Evolutionary conservation across 192 early-diverging fungal species (phyloP).

Genomic region (Coemansia sp.): DNA sequence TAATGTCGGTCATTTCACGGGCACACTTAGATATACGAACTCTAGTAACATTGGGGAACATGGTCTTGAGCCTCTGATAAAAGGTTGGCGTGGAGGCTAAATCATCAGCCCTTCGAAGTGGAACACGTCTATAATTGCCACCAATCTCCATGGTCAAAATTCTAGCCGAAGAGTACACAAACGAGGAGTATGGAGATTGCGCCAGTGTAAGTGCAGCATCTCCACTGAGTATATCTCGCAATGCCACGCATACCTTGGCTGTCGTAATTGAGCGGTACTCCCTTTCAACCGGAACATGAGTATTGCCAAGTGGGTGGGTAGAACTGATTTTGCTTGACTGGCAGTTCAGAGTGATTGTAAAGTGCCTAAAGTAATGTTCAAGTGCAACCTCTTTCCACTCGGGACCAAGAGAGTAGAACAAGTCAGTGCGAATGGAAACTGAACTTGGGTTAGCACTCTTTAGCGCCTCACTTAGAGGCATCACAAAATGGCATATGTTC

Average conservation of each 20-base stretch:
- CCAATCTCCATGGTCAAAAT: neutral
- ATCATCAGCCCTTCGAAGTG: neutral
- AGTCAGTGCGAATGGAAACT: neutral
- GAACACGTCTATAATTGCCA: neutral
- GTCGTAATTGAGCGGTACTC: neutral
- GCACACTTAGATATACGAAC: neutral
- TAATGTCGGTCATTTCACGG: neutral
- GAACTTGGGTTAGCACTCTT: neutral
- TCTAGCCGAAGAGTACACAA: neutral
- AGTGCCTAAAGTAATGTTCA: constrained; percentile 3
- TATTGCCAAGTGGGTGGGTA: neutral
- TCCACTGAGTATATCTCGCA: neutral
- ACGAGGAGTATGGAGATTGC: neutral
- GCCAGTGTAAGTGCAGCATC: neutral
- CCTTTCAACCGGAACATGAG: neutral
- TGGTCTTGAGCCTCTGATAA: neutral
- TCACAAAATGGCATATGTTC: neutral
- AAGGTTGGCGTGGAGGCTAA: neutral
- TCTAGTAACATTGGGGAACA: neutral
- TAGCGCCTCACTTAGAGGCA: neutral
- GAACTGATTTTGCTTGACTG: neutral
- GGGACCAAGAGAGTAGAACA: neutral
- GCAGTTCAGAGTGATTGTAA: neutral
- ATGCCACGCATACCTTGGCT: neutral
- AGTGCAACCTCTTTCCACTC: neutral